Base-by-base conservation (phyloP, 2,329 filamentous ascomycete species). In the Fusarium sp. region DNA sequence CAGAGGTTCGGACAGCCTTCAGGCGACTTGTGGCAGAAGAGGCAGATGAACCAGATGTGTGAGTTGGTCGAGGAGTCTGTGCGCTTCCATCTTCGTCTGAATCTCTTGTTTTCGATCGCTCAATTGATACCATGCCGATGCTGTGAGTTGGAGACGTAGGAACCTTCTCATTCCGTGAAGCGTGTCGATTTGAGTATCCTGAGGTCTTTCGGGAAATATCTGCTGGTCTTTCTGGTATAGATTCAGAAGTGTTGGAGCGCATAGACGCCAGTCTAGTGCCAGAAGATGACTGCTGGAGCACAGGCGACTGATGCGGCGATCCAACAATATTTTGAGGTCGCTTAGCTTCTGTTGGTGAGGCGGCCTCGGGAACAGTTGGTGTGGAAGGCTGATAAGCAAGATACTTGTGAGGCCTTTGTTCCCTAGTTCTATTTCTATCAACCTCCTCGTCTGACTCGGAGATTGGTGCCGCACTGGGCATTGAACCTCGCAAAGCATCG, bases 1-100 rank as follows among this genome's bases (percentile, higher is more conserved):
- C 87, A 0, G 88, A 90, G 6, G 82, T 85, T 39, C 86, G 83
- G 4, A 85, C 78, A 9, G 83, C 78, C 75, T 86, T 87, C 48
- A 86, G 75, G 61, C 84, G 88, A 60, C 78, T 81, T 4, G 83
- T 80, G 7, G 77, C 78, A 1, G 86, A 85, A 0, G 84, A 85
- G 3, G 80, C 79, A 8, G 84, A 84, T 1, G 86, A 87, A 3
- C 81, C 84, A 10, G 84, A 84, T 10, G 82, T 82, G 50, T 84
- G 82, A 22, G 80, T 78, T 20, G 80, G 77, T 8, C 81, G 79
- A 32, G 74, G 71, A n/a, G 71, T 65, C 40, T 76, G 73, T 25
- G 73, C 51, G 17, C 65, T 62, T 20, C 62, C 56, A 7, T 77
- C 75, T n/a, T 80, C 77, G 17, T 80, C 78, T 6, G 78, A 75